Base-by-base conservation (phyloP, 768 basidiomycete species). In the Leucocoprinus sp. region DNA sequence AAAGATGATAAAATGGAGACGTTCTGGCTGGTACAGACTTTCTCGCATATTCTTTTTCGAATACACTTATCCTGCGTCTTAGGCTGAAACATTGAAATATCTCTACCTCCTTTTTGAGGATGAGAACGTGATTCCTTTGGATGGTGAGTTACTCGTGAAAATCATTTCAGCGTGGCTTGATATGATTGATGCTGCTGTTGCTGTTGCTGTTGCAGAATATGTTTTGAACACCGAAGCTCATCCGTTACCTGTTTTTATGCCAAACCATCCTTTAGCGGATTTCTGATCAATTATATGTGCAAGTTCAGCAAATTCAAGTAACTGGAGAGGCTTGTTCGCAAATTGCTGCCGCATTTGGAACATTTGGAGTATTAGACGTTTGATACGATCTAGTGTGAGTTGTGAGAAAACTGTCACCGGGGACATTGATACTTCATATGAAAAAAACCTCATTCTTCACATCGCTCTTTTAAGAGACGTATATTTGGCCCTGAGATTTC, bases 1-100 rank as follows among this genome's bases (percentile, higher is more conserved):
- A 67, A 74, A 43, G 81, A 90, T 48, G 91, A 97, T 60, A 85
- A 84, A 59, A 97, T 98, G 93, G 93, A 96, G 65, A 93, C 93
- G 6, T 97, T 96, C 67, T 77, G 93, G 66, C 68, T 97, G 70
- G 90, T 91, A 50, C 23, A 79, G 61, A 18, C 26, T 52, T 9
- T 19, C 26, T 35, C 40, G 37, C 48, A 9, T n/a, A 17, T 19
- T 18, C 17, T 8, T 7, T 18, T 36, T 21, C 12, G 24, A n/a
- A 15, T 23, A 17, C 15, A 9, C 41, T 47, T 31, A 48, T 39
- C 5, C 26, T 43, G 22, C 37, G 40, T 27, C 57, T n/a, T n/a
- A 91, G 91, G 85, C 86, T 53, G 89, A 93, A 60, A 93, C 90
- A 4, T 62, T 93, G 50, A 93, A 98, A 61, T 98, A 97, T 63